A percentile compares a stretch with the other conserved stretches of the same genome.
phyloP scores from a whole-genome alignment of 2,329 filamentous ascomycete species.

The Ceratocystis diversiconidia region DNA sequence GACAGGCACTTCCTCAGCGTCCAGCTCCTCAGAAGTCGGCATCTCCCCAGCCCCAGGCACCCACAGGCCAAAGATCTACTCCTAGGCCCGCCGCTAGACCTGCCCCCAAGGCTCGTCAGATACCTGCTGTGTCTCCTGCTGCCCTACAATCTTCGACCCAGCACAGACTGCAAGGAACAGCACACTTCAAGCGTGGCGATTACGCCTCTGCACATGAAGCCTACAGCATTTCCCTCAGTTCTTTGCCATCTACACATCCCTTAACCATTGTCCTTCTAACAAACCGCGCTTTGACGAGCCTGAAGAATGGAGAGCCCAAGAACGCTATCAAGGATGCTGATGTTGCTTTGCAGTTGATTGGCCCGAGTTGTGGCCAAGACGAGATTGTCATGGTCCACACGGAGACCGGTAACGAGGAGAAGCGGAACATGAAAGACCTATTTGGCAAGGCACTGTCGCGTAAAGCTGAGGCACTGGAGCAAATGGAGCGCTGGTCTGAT shows the following conservation, averaged over 20 bases:
- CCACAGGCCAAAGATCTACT: neutral
- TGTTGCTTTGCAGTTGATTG: constrained; percentile 64
- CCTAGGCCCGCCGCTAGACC: constrained; percentile 20
- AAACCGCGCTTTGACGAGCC: constrained; percentile 75
- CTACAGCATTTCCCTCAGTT: constrained; percentile 62
- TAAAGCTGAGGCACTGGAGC: constrained; percentile 89
- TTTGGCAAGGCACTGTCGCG: constrained; percentile 87
- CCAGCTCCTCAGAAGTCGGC: constrained; percentile 30
- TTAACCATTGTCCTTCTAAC: constrained; percentile 77
- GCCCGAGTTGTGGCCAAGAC: constrained; percentile 59
- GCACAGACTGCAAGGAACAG: constrained; percentile 65
- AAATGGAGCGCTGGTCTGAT: constrained; percentile 87
- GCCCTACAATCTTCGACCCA: constrained; percentile 62
- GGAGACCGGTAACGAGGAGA: constrained; percentile 43
- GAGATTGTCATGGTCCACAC: constrained; percentile 58
- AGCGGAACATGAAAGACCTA: constrained; percentile 81
- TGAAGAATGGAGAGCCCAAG: constrained; percentile 88
- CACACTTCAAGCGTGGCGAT: constrained; percentile 88
- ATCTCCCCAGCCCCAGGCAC: constrained; percentile 12
- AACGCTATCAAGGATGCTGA: constrained; percentile 76
- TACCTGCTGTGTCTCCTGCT: constrained; percentile 54
- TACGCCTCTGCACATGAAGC: constrained; percentile 73
- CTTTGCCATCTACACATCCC: constrained; percentile 65
- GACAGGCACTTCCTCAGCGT: constrained; percentile 27
- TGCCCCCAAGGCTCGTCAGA: constrained; percentile 33